Conservation (phyloP, 108 stramenopile genomes). For the Nitzschia sp. region DNA sequence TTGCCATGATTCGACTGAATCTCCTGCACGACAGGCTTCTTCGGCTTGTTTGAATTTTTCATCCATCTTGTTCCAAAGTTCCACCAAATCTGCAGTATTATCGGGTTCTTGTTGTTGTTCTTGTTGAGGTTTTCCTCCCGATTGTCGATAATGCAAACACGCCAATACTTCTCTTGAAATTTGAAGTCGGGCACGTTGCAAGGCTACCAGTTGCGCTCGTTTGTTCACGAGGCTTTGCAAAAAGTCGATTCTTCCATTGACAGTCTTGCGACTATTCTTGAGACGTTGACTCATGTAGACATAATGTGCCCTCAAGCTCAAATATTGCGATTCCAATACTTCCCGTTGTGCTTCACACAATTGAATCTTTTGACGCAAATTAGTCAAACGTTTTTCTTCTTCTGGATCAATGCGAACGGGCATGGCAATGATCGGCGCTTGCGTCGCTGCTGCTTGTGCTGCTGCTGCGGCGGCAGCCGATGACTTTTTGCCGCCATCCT, state of each 20-base stretch:
- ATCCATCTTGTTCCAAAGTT: constrained; percentile 61
- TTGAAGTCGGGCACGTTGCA: constrained; percentile 67
- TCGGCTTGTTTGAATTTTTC: constrained; percentile 43
- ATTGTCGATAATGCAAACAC: constrained; percentile 50
- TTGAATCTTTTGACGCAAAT: constrained; percentile 73
- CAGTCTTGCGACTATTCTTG: constrained; percentile 42
- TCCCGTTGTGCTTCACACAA: constrained; percentile 76
- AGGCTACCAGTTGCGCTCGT: constrained; percentile 57
- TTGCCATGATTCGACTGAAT: constrained; percentile 53
- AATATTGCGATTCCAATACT: constrained; percentile 75
- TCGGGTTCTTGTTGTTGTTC: constrained; percentile 5
- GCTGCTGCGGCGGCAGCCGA: neutral
- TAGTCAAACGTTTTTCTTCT: constrained; percentile 78
- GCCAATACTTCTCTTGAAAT: constrained; percentile 70
- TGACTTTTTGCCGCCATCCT: neutral
- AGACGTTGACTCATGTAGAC: constrained; percentile 67
- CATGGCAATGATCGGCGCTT: constrained; percentile 44
- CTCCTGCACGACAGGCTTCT: constrained; percentile 24
- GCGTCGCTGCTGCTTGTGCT: neutral
- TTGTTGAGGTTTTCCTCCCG: constrained; percentile 7
- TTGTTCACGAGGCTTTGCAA: constrained; percentile 52
- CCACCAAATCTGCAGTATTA: constrained; percentile 39
- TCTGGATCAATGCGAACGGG: constrained; percentile 90
- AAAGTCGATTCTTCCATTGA: constrained; percentile 49
- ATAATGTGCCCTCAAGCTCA: constrained; percentile 80